Conservation (phyloP, 371 early-diverging fungal genomes). For the Umbelopsis sp. region DNA sequence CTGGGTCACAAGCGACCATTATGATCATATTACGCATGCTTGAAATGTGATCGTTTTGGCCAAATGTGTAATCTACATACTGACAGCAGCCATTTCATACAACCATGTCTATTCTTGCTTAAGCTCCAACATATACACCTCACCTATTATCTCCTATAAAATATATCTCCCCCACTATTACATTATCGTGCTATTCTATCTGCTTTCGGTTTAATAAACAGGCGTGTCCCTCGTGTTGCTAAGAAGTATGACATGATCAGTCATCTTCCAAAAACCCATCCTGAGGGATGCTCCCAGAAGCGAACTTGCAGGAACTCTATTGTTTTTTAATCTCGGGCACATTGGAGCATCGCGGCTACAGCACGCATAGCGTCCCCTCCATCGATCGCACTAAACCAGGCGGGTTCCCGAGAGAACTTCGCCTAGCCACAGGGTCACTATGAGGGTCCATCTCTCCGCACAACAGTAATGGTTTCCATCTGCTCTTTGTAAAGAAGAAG, state of each 20-base stretch:
- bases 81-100: neutral
- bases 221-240: constrained; percentile 6
- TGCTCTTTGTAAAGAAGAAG: constrained; percentile 3
- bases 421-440: neutral
- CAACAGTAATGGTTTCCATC: constrained; percentile 10
- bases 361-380: neutral
- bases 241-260: neutral
- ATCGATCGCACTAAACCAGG: neutral
- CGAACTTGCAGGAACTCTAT: neutral
- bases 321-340: constrained; percentile 4
- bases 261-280: neutral
- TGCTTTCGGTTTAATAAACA: neutral
- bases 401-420: constrained; percentile 15
- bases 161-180: too few species aligned
- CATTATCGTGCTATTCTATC: neutral
- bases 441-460: neutral
- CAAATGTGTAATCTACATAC: neutral
- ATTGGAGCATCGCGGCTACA: constrained; percentile 11
- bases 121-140: too few species aligned
- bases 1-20: neutral
- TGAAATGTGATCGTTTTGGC: neutral
- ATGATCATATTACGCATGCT: neutral
- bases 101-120: too few species aligned
- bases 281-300: constrained; percentile 4
- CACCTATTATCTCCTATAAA: too few species aligned